Conservation (phyloP, 108 stramenopile species). For the Epithemia pelagica region DNA sequence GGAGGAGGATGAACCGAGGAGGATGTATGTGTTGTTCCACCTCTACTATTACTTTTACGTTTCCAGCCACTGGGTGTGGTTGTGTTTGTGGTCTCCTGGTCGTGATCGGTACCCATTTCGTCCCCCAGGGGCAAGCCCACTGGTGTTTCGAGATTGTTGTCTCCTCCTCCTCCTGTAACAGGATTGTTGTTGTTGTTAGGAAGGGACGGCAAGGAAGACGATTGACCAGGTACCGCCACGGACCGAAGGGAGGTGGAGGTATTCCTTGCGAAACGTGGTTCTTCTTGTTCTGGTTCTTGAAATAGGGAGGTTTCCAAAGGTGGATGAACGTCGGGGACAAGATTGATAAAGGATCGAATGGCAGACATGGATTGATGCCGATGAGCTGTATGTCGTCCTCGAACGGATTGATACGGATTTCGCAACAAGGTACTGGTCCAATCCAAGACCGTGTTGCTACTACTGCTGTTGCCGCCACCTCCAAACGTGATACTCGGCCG, state of each 20-base stretch:
- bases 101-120: too few relatives aligned
- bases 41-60: too few relatives aligned
- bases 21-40: too few relatives aligned
- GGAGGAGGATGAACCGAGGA: too few relatives aligned
- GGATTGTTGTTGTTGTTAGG: too few relatives aligned
- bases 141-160: too few relatives aligned
- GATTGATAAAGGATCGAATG: constrained; percentile 16
- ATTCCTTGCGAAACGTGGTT: background rate
- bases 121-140: background rate
- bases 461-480: too few relatives aligned
- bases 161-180: background rate
- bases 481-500: too few relatives aligned
- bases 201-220: too few relatives aligned
- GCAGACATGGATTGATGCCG: constrained; percentile 8
- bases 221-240: background rate
- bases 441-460: background rate
- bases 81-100: background rate
- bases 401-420: constrained; percentile 14
- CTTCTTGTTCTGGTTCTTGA: background rate
- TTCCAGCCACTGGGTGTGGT: background rate
- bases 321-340: constrained; percentile 8
- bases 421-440: constrained; percentile 2
- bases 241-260: background rate
- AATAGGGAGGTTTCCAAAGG: too few relatives aligned
- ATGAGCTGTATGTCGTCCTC: constrained; percentile 6